A percentile compares a stretch with the other conserved stretches of the same genome.
phyloP scores from a whole-genome alignment of 805 yeast species.

The Ogataea henricii region DNA sequence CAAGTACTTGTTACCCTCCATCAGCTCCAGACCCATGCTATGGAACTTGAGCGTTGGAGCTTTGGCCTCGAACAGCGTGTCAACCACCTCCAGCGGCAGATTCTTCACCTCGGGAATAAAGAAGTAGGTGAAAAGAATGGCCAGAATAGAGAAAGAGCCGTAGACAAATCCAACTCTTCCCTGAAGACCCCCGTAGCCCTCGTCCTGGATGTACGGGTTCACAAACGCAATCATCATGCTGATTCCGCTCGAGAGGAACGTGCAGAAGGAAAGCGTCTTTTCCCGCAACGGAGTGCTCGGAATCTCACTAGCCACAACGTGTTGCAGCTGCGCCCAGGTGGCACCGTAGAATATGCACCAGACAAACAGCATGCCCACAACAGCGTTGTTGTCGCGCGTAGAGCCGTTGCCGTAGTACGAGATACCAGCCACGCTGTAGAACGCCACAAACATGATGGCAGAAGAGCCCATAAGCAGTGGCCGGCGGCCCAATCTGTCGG shows the following conservation, averaged over 20 bases:
- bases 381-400: slow-evolving; percentile 22
- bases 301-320: slow-evolving; percentile 37
- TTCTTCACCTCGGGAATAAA: slow-evolving; percentile 61
- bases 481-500: slow-evolving; percentile 40
- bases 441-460: slow-evolving; percentile 12
- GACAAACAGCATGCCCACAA: slow-evolving; percentile 29
- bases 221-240: slow-evolving; percentile 36
- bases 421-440: slow-evolving; percentile 22
- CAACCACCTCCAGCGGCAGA: slow-evolving; percentile 61
- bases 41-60: slow-evolving; percentile 8
- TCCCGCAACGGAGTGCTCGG: slow-evolving; percentile 42
- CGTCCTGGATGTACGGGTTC: slow-evolving; percentile 52
- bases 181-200: slow-evolving; percentile 45
- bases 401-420: slow-evolving; percentile 27
- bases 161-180: slow-evolving; percentile 52
- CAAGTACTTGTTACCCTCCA: slow-evolving; percentile 6
- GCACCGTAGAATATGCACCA: slow-evolving; percentile 27
- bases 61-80: slow-evolving; percentile 45
- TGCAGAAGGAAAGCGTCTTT: slow-evolving; percentile 39
- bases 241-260: slow-evolving; percentile 32
- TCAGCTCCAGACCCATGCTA: slow-evolving; percentile 8
- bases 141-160: slow-evolving; percentile 39
- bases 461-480: slow-evolving; percentile 33
- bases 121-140: slow-evolving; percentile 46
- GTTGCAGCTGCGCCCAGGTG: slow-evolving; percentile 34